Evolutionary conservation across 139 green algal species (phyloP), one percentile per base, ranked within the genome.

Genomic region (Prasinococcaceae sp.): DNA sequence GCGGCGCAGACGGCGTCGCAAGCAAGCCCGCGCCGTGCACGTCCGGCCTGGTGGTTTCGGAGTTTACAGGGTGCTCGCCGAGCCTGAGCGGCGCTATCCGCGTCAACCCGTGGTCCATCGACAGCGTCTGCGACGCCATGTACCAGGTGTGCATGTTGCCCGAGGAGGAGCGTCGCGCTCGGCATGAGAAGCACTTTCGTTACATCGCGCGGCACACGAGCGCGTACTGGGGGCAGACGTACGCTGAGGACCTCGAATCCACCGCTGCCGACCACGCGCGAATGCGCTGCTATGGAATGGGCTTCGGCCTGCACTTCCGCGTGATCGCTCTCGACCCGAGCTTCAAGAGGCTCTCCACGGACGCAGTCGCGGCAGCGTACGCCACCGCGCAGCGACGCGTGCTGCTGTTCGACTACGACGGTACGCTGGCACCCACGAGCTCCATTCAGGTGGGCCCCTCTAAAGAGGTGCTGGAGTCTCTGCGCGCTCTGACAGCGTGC

Each of bases 11-110:
- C 41, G 39, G 2, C n/a, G 1, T 8, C 22, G 9, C 12, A 24
- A 25, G 49, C 36, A 19, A 12, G 12, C 22, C 32, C 16, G 50
- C 19, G 24, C 30, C 35, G 22, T 53, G 33, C 33, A 12, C 33
- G 33, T 14, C 33, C 12, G 33, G 12, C 72, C 77, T 94, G 53
- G 81, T 95, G 9, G 76, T 95, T 30, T 90, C 78, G 9, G 90
- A 98, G 79, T 98, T 98, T 73, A 88, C 96, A 38, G 90, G 90
- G 10, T 97, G 90, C 77, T 94, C 83, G 3, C 90, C 89, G 19
- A 85, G 68, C 1, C 70, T 98, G 26, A 78, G 60, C 26, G 90
- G 90, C 26, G 90, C 90, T 50, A 86, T 98, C 58, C 78, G 90
- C 6, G 83, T 97, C 32, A 98, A 98, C 74, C 90, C 90, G 35